Percentiles rank a stretch among this genome's conserved stretches.
These are phyloP conservation scores for Arctium lappa DNA, from an alignment of 129 eudicot genomes.

Conservation along the genomic window DNA sequence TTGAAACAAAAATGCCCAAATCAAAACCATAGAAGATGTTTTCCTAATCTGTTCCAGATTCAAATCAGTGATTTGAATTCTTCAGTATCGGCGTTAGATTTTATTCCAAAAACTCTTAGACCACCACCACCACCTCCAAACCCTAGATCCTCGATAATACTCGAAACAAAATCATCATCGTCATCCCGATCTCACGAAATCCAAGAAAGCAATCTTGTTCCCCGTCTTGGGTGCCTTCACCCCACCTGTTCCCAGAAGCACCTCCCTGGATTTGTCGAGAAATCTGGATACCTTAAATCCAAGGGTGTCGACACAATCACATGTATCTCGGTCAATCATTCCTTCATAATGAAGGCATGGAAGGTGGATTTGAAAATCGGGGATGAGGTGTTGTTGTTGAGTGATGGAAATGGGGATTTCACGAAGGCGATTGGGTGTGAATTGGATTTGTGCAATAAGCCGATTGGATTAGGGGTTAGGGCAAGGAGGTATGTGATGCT, in stretches of 20 bases:
- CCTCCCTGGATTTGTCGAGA: constrained; percentile 57
- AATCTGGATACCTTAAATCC: constrained; percentile 41
- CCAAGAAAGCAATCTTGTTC: constrained; percentile 50
- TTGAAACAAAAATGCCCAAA: too few relatives aligned
- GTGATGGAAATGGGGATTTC: constrained; percentile 77
- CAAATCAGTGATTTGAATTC: too few relatives aligned
- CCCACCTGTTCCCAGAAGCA: constrained; percentile 71
- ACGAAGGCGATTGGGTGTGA: constrained; percentile 75
- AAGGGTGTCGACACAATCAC: constrained; percentile 68
- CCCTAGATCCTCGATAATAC: too few relatives aligned
- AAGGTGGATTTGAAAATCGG: constrained; percentile 37
- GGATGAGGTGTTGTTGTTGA: constrained; percentile 58
- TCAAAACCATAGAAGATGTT: too few relatives aligned
- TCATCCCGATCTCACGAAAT: constrained; percentile 41
- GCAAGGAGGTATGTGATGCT: constrained; percentile 76
- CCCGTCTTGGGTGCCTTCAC: constrained; percentile 84
- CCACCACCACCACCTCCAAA: too few relatives aligned
- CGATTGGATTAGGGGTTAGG: constrained; percentile 71
- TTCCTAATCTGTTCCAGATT: too few relatives aligned
- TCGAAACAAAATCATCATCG: too few relatives aligned
- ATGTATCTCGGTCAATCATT: constrained; percentile 62
- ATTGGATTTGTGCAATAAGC: constrained; percentile 82
- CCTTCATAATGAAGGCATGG: constrained; percentile 80
- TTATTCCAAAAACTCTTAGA: too few relatives aligned
- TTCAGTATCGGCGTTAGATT: too few relatives aligned